Conservation (phyloP, 345 rosid genomes). For the Camelina hispida region DNA sequence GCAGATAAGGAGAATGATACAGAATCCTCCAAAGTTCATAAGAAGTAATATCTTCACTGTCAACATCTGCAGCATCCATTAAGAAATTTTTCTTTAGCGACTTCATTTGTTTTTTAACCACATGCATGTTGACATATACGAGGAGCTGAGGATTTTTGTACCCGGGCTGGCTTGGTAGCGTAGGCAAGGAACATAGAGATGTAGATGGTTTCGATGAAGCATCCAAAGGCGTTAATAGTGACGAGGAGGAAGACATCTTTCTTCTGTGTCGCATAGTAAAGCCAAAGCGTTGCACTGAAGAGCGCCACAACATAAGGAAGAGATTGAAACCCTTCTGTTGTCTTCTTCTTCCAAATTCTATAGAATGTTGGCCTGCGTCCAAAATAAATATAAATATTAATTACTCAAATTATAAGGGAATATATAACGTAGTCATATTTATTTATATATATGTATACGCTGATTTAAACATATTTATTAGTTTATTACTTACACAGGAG, state of each 20-base stretch:
- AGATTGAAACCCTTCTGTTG: conserved; percentile 70
- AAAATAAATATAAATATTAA: neutral
- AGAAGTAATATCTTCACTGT: conserved; percentile 52
- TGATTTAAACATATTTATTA: neutral
- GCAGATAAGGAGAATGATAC: conserved; percentile 45
- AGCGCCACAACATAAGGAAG: conserved; percentile 64
- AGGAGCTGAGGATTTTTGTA: conserved; percentile 24
- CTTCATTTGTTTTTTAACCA: neutral
- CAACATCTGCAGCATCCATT: conserved; percentile 43
- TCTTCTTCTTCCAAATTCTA: conserved; percentile 60
- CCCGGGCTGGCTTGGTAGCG: conserved; percentile 61
- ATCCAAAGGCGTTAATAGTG: conserved; percentile 54
- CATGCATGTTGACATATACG: neutral
- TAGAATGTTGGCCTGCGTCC: conserved; percentile 62
- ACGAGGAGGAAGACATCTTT: conserved; percentile 53
- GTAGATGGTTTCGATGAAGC: conserved; percentile 56
- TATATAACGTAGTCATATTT: neutral
- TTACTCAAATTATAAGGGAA: neutral
- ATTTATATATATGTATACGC: neutral
- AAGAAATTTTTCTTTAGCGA: conserved; percentile 13
- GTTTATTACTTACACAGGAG: conserved; percentile 66
- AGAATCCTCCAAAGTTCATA: conserved; percentile 53
- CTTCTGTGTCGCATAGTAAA: conserved; percentile 57
- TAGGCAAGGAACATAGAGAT: conserved; percentile 50
- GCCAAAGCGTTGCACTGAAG: conserved; percentile 64